These are phyloP conservation scores for Nepenthes mirabilis DNA, from an alignment of 148 eudicot genomes.

Conservation along the genomic window DNA sequence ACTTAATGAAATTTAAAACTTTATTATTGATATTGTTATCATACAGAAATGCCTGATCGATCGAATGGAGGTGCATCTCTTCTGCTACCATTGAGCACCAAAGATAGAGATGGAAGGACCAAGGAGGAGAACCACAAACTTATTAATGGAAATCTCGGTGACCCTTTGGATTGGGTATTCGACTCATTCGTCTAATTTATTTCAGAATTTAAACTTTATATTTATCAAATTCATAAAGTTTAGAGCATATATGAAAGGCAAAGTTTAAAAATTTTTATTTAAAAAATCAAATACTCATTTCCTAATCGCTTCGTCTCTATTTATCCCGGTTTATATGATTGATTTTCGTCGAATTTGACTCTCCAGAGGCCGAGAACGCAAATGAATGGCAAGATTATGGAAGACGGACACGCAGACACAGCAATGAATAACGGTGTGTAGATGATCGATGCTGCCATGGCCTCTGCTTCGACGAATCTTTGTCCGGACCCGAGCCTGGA, in stretches of 20 bases:
- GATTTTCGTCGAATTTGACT: constrained; percentile 2
- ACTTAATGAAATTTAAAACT: too few species aligned
- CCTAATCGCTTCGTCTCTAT: neutral
- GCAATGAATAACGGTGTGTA: constrained; percentile 62
- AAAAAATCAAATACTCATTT: too few species aligned
- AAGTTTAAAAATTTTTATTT: too few species aligned
- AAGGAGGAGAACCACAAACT: constrained; percentile 81
- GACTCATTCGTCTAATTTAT: neutral
- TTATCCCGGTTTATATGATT: neutral
- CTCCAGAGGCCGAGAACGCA: constrained; percentile 73
- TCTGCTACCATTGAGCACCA: constrained; percentile 52
- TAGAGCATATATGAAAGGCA: too few species aligned
- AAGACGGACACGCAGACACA: constrained; percentile 51
- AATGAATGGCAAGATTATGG: constrained; percentile 61
- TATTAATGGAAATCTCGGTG: constrained; percentile 64
- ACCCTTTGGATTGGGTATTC: constrained; percentile 66
- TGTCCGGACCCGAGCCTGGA: neutral
- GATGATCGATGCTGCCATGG: constrained; percentile 7
- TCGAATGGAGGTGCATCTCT: constrained; percentile 31
- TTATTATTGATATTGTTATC: neutral
- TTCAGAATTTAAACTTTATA: neutral
- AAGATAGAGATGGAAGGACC: constrained; percentile 50
- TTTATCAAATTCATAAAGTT: neutral
- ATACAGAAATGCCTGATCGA: constrained; percentile 81
- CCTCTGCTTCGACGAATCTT: neutral